phyloP scores from a whole-genome alignment of 768 basidiomycete genomes.

The Cantharellus cinnabarinus region DNA sequence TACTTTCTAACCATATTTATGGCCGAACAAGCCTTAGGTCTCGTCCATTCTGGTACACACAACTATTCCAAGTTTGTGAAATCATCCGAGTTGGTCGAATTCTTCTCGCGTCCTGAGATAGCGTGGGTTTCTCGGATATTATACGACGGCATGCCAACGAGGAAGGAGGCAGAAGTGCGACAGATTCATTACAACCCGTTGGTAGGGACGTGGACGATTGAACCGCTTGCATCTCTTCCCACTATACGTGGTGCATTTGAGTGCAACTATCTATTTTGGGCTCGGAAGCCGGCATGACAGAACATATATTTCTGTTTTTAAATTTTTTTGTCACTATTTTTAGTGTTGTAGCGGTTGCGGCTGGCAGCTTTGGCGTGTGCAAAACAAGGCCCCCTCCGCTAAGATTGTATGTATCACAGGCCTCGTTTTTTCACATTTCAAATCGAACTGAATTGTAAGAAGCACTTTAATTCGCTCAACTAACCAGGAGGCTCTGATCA shows the following conservation, averaged over 20 bases:
- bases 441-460: too few relatives aligned
- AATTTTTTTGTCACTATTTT: too few relatives aligned
- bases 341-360: too few relatives aligned
- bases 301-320: too few relatives aligned
- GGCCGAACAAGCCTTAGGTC: constrained; percentile 62
- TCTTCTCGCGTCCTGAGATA: constrained; percentile 41
- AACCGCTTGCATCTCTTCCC: constrained; percentile 30
- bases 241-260: constrained; percentile 21
- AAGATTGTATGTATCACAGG: too few relatives aligned
- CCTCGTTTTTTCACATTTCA: too few relatives aligned
- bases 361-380: too few relatives aligned
- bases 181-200: constrained; percentile 63
- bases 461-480: too few relatives aligned
- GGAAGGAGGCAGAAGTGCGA: constrained; percentile 49
- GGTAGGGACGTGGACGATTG: constrained; percentile 46
- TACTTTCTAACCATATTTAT: constrained; percentile 49
- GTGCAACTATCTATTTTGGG: constrained; percentile 78
- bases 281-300: constrained; percentile 41
- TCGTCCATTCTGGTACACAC: constrained; percentile 78
- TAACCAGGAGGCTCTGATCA: too few relatives aligned
- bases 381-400: too few relatives aligned
- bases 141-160: constrained; percentile 31
- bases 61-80: constrained; percentile 80
- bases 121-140: constrained; percentile 13
- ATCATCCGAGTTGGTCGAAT: constrained; percentile 63